A percentile compares a stretch with the other conserved stretches of the same genome.
Evolutionary conservation across 2,329 filamentous ascomycete genomes (phyloP).

Genomic region (Knoxdaviesia capensis): DNA sequence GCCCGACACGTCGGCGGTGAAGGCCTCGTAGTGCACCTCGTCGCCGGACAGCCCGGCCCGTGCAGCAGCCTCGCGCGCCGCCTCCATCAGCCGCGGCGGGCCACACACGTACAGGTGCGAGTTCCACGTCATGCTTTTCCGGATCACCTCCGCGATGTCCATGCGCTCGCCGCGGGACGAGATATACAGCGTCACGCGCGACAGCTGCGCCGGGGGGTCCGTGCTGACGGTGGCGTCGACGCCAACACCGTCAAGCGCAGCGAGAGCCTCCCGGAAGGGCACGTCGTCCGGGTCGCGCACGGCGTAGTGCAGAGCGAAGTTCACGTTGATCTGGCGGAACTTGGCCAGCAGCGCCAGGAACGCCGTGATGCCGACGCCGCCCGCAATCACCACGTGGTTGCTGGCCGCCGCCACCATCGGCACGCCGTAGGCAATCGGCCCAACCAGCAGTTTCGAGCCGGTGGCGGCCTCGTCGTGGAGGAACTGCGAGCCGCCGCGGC

Average conservation of each 20-base stretch:
- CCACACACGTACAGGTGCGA: slow-evolving; percentile 42
- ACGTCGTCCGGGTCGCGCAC: slow-evolving; percentile 30
- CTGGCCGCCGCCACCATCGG: slow-evolving; percentile 24
- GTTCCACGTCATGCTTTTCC: slow-evolving; percentile 26
- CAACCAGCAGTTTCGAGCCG: slow-evolving; percentile 29
- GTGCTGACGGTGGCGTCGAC: no score
- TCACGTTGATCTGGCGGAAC: slow-evolving; percentile 23
- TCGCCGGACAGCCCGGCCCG: slow-evolving; percentile 21
- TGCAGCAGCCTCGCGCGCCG: slow-evolving; percentile 19
- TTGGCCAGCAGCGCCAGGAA: slow-evolving; percentile 29
- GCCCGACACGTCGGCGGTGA: slow-evolving; percentile 29
- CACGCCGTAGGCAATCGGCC: slow-evolving; percentile 28
- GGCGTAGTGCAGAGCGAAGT: slow-evolving; percentile 36
- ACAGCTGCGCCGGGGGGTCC: neutral
- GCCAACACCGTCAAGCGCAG: slow-evolving; percentile 17
- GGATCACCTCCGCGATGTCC: slow-evolving; percentile 25
- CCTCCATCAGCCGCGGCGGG: slow-evolving; percentile 33
- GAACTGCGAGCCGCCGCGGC: slow-evolving; percentile 40
- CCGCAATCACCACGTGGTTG: slow-evolving; percentile 41
- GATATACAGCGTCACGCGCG: slow-evolving; percentile 34
- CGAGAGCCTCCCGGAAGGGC: slow-evolving; percentile 30
- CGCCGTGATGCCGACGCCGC: slow-evolving; percentile 46
- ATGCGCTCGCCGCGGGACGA: slow-evolving; percentile 27
- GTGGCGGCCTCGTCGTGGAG: slow-evolving; percentile 27
- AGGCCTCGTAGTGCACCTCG: slow-evolving; percentile 41